Evolutionary conservation across 2,329 filamentous ascomycete species (phyloP).

Genomic region (Stagonosporopsis cucurbitacearum): DNA sequence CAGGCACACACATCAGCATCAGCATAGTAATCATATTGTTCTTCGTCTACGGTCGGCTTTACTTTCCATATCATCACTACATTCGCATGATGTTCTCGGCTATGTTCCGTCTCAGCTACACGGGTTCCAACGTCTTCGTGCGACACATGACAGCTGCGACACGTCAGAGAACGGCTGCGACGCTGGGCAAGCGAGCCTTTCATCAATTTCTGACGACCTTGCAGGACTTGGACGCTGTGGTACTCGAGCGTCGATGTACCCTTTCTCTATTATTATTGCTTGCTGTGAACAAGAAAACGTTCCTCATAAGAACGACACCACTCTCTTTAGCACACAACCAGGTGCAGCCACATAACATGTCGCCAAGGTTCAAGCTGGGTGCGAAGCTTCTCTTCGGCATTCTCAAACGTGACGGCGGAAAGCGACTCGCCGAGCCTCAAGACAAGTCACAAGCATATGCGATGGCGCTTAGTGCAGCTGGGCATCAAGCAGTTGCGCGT

Average conservation of each 20-base stretch:
- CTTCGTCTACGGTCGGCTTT: not conserved
- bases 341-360: not conserved
- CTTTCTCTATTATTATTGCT: not conserved
- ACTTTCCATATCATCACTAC: not conserved
- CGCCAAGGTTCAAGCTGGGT: not conserved
- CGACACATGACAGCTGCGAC: constrained; percentile 10
- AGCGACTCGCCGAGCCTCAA: not conserved
- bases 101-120: not conserved
- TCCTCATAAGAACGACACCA: not conserved
- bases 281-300: not conserved
- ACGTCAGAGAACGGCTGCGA: constrained; percentile 7
- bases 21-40: not conserved
- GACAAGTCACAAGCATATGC: constrained; percentile 4
- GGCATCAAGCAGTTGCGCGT: not conserved
- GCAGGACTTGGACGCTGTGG: not conserved
- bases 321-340: not conserved
- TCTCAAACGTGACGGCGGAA: constrained; percentile 4
- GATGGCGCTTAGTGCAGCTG: not conserved
- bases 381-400: not conserved
- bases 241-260: not conserved
- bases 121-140: not conserved
- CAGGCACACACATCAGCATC: not conserved
- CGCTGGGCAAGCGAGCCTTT: not conserved
- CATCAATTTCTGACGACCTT: not conserved
- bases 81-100: not conserved